A percentile compares a stretch with the other conserved stretches of the same genome.
These are phyloP conservation scores for Mesembryanthemum crystallinum DNA, from an alignment of 148 eudicot species.

Conservation along the genomic window DNA sequence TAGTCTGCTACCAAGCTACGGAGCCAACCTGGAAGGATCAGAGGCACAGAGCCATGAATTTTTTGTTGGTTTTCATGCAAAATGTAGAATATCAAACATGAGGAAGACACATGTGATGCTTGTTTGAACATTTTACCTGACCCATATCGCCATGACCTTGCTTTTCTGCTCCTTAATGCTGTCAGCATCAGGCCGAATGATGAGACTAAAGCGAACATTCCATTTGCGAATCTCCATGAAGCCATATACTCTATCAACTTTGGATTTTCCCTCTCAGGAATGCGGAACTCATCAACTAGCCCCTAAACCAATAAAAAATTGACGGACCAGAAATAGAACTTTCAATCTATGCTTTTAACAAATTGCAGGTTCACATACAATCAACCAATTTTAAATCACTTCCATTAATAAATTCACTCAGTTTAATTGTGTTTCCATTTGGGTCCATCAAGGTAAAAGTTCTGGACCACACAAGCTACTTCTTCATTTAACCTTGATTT, in stretches of 20 bases:
- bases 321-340: not conserved
- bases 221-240: slow-evolving; percentile 95
- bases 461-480: not conserved
- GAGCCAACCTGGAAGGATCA: slow-evolving; percentile 55
- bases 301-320: slow-evolving; percentile 46
- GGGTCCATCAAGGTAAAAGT: not conserved
- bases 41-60: slow-evolving; percentile 2
- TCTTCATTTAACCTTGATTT: not conserved
- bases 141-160: slow-evolving; percentile 93
- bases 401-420: not conserved
- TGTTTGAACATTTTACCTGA: slow-evolving; percentile 41
- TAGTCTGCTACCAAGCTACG: slow-evolving; percentile 86
- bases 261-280: slow-evolving; percentile 55
- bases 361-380: not conserved
- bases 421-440: not conserved
- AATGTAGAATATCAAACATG: not conserved
- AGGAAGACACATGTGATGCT: not conserved
- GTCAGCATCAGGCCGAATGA: slow-evolving; percentile 85
- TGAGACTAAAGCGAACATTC: slow-evolving; percentile 91
- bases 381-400: not conserved
- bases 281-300: slow-evolving; percentile 71
- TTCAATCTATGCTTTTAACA: not conserved
- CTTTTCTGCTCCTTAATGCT: slow-evolving; percentile 75
- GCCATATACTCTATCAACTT: slow-evolving; percentile 44
- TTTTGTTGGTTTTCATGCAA: not conserved